A percentile compares a stretch with the other conserved stretches of the same genome.
Evolutionary conservation across 2,329 filamentous ascomycete genomes (phyloP).

Genomic region (Exophiala aquamarina): DNA sequence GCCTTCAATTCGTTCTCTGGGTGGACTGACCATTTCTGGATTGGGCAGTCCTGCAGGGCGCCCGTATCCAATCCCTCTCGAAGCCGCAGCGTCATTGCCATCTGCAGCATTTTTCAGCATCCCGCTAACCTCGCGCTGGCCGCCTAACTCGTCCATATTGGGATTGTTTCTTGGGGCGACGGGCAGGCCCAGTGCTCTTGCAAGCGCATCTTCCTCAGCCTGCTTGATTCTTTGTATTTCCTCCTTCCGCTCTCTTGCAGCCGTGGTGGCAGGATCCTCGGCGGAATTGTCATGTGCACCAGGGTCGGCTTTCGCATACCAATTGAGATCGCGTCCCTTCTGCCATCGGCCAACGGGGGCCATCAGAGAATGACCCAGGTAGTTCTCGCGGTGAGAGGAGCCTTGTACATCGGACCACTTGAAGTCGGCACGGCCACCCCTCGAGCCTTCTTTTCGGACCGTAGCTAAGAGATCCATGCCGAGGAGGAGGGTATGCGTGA

Average conservation of each 20-base stretch:
- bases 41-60: constrained; percentile 13
- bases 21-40: constrained; percentile 29
- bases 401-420: constrained; percentile 92
- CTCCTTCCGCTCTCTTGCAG: constrained; percentile 65
- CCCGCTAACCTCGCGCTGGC: constrained; percentile 54
- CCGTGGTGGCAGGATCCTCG: constrained; percentile 61
- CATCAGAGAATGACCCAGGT: constrained; percentile 87
- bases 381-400: constrained; percentile 84
- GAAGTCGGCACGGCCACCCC: constrained; percentile 88
- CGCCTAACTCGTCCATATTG: constrained; percentile 61
- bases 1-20: constrained; percentile 34
- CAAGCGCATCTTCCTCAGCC: constrained; percentile 88
- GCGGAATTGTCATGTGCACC: constrained; percentile 45
- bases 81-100: constrained; percentile 30
- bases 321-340: constrained; percentile 67
- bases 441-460: constrained; percentile 78
- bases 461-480: constrained; percentile 89
- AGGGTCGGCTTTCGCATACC: constrained; percentile 63
- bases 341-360: constrained; percentile 92
- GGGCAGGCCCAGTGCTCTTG: constrained; percentile 77
- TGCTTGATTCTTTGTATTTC: constrained; percentile 84
- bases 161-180: constrained; percentile 63
- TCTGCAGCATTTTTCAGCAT: constrained; percentile 46
- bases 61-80: constrained; percentile 35
- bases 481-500: constrained; percentile 5